These are phyloP conservation scores for Plasmodium relictum DNA, from an alignment of 169 alveolate species.

Conservation along the genomic window DNA sequence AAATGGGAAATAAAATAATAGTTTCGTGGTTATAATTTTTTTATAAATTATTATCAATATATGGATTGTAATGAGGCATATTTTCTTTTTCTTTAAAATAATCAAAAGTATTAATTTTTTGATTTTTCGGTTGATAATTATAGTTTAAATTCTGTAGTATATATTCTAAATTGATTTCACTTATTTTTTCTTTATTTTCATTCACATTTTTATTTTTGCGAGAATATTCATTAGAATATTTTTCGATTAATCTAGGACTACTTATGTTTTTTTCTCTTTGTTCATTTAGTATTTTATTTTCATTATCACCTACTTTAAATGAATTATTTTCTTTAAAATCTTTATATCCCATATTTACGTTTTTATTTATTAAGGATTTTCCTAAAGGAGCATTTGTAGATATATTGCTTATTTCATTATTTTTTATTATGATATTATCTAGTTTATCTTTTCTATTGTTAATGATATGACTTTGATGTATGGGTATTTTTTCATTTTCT, in stretches of 20 bases:
- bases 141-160: slow-evolving; percentile 50
- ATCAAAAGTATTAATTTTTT: slow-evolving; percentile 63
- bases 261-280: background rate
- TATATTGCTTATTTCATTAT: too few relatives aligned
- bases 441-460: background rate
- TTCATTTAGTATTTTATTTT: background rate
- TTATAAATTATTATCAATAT: slow-evolving; percentile 44
- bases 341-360: too few relatives aligned
- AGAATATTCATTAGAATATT: background rate
- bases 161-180: slow-evolving; percentile 43
- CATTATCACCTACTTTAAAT: too few relatives aligned
- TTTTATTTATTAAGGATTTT: too few relatives aligned
- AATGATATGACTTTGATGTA: background rate
- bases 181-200: slow-evolving; percentile 36
- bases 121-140: slow-evolving; percentile 61
- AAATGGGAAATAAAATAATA: background rate
- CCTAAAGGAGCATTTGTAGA: too few relatives aligned
- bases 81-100: slow-evolving; percentile 76
- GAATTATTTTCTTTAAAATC: too few relatives aligned
- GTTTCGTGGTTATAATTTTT: background rate
- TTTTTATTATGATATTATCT: too few relatives aligned
- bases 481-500: background rate
- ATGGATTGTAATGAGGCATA: slow-evolving; percentile 31
- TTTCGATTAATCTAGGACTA: background rate
- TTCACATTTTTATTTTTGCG: background rate